Percentiles rank a stretch among this genome's conserved stretches.
Evolutionary conservation across 352 stramenopile genomes (phyloP).

Genomic region (Phytophthora niederhauseri): DNA sequence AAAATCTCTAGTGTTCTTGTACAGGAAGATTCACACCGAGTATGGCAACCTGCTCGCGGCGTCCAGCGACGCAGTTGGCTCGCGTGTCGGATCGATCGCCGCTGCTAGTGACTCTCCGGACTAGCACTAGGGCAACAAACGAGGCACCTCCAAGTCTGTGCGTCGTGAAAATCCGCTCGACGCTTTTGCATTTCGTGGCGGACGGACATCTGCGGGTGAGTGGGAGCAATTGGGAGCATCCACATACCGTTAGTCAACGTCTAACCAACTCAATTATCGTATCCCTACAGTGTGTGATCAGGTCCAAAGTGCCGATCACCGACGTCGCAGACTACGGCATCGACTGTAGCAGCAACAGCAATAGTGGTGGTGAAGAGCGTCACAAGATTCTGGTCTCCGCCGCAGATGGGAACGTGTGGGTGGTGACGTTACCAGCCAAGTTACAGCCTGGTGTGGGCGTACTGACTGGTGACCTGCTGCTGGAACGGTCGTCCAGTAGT

Average conservation of each 20-base stretch:
- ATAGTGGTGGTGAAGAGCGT: not conserved
- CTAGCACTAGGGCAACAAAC: not conserved
- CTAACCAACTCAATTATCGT: conserved; percentile 7
- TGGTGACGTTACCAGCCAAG: conserved; percentile 42
- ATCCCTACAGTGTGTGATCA: conserved; percentile 48
- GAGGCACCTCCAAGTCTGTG: not conserved
- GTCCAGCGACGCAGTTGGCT: conserved; percentile 35
- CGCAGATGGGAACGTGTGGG: conserved; percentile 54
- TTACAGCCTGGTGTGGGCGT: conserved; percentile 4
- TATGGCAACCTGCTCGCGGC: too few species aligned
- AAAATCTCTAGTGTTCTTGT: too few species aligned
- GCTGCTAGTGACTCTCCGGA: conserved; percentile 28
- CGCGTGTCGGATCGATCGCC: conserved; percentile 46
- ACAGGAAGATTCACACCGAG: too few species aligned
- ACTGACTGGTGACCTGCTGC: conserved; percentile 18
- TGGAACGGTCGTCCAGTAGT: conserved; percentile 20
- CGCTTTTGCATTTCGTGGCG: conserved; percentile 54
- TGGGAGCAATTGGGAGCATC: not conserved
- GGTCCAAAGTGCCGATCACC: conserved; percentile 45
- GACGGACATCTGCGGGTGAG: conserved; percentile 49
- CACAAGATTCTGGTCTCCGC: conserved; percentile 42
- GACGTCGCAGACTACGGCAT: conserved; percentile 29
- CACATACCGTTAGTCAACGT: not conserved
- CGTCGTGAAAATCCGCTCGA: conserved; percentile 52
- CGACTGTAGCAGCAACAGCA: not conserved